Evolutionary conservation across 2,329 filamentous ascomycete genomes (phyloP), one percentile per base, ranked within the genome.

Genomic region (Piedraia hortae): DNA sequence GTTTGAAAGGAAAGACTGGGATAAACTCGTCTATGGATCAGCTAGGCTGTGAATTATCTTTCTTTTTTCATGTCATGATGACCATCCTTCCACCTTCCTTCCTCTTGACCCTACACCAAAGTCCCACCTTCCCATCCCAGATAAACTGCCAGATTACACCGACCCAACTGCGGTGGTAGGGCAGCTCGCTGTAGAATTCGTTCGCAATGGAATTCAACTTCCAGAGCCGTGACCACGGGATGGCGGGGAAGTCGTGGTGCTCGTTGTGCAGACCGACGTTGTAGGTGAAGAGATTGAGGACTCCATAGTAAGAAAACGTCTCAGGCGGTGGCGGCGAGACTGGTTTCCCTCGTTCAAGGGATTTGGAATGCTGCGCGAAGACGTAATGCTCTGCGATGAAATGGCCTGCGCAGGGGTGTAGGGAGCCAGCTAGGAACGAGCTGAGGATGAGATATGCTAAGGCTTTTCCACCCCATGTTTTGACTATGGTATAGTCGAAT

Each of bases 251-350:
- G 47, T 97, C 85, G 46, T 97, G 85, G 48, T 97, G 85, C 54
- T 97, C 85, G 44, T 97, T 97, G 54, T 97, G 85, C 39, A 91
- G 53, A 23, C 85, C 85, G 20, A 97, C 85, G 37, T 97, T 97
- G 56, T 93, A 97, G 1, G 80, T 90, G 21, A 97, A 50, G 37
- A 78, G 49, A 50, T 97, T 97, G 32, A 93, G 59, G 1, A 72
- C 63, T 0, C 85, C 85, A 43, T 97, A 97, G 59, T 97, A 97
- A 21, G 71, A 82, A 51, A 77, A 97, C 1, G 85, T 97, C 55
- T 97, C 85, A 12, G 37, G 38, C 4, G 42, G 38, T 13, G 42
- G 39, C 16, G 29, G 28, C 4, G 32, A 47, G 9, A 12, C 15
- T 6, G 21, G 21, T 10, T 15, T 22, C 7, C 5, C 12, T n/a